Evolutionary conservation across 2,329 filamentous ascomycete genomes (phyloP).

Genomic region (Diaporthe sp.): DNA sequence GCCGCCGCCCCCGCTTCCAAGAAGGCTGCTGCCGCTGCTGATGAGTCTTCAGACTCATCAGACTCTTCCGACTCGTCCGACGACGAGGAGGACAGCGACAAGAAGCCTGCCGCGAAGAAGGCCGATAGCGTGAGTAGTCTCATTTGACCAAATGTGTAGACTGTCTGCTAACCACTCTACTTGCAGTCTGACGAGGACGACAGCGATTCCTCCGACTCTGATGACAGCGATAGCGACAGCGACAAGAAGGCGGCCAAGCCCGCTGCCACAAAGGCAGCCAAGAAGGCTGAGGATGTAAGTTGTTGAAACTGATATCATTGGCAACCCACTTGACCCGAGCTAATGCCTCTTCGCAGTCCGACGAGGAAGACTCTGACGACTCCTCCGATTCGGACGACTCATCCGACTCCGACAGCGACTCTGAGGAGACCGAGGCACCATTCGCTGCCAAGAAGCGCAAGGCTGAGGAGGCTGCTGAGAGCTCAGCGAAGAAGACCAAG

Average conservation of each 20-base stretch:
- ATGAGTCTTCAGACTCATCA: constrained; percentile 42
- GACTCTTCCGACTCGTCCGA: constrained; percentile 50
- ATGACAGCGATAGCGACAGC: constrained; percentile 45
- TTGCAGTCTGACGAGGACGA: constrained; percentile 45
- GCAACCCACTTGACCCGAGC: neutral
- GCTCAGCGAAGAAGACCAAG: constrained; percentile 77
- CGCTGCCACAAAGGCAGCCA: constrained; percentile 43
- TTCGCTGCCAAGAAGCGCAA: constrained; percentile 75
- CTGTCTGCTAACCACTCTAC: neutral
- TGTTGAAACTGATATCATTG: too few relatives aligned
- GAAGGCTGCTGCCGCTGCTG: constrained; percentile 45
- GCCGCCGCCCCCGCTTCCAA: constrained; percentile 45
- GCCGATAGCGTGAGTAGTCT: constrained; percentile 37
- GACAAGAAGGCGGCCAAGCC: constrained; percentile 46
- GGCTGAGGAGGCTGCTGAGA: constrained; percentile 64
- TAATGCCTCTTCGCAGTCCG: constrained; percentile 27
- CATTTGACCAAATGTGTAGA: neutral
- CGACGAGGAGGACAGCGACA: constrained; percentile 43
- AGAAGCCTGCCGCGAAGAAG: constrained; percentile 43
- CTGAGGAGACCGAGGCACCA: constrained; percentile 44
- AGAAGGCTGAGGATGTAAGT: constrained; percentile 41
- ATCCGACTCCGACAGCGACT: constrained; percentile 51
- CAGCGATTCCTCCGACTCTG: constrained; percentile 43
- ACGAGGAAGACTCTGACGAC: constrained; percentile 43
- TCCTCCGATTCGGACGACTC: constrained; percentile 47